Base-by-base conservation (phyloP, 208 protist species). In the Borovskyia barvae region DNA sequence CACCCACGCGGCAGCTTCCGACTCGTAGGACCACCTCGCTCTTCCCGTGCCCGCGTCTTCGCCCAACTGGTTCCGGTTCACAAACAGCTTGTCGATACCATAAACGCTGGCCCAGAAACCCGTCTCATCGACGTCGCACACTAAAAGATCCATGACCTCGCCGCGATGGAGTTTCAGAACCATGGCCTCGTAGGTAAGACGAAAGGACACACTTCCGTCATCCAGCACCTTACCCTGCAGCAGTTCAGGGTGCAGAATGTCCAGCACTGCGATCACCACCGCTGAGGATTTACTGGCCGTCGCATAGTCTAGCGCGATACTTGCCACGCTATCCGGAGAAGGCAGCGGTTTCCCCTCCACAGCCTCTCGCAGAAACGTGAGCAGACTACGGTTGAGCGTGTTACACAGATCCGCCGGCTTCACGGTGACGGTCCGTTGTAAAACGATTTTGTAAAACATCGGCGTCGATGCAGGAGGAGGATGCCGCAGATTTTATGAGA, bases 401-500 rank as follows among this genome's bases (percentile, higher is more conserved):
- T 75, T 66, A 50, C 76, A 82, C 6, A 95, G 67, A 19, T 87
- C 59, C 14, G 72, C 49, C 2, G 88, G 88, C 51, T 72, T 72
- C 15, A 95, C 77, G 20, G 53, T 81, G 12, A 95, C 77, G 11
- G 77, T 80, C 24, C 82, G 83, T 62, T 91, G 72, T 33, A 95
- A 64, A 5, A 79, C 71, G 40, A 92, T 25, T 50, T 86, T 92
- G 69, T 87, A 91, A 55, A 95, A 92, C 88, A 95, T 95, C 4
- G 33, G 33, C 29, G 7, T 5, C 14, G n/a, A n/a, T n/a, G n/a
- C n/a, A n/a, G n/a, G n/a, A n/a, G n/a, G n/a, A n/a, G n/a, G n/a
- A n/a, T n/a, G n/a, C n/a, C n/a, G n/a, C n/a, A n/a, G n/a, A n/a
- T n/a, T n/a, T n/a, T n/a, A n/a, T n/a, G n/a, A n/a, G n/a, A n/a